Conservation (phyloP, 2,329 filamentous ascomycete species). For the Daldinia sp. region DNA sequence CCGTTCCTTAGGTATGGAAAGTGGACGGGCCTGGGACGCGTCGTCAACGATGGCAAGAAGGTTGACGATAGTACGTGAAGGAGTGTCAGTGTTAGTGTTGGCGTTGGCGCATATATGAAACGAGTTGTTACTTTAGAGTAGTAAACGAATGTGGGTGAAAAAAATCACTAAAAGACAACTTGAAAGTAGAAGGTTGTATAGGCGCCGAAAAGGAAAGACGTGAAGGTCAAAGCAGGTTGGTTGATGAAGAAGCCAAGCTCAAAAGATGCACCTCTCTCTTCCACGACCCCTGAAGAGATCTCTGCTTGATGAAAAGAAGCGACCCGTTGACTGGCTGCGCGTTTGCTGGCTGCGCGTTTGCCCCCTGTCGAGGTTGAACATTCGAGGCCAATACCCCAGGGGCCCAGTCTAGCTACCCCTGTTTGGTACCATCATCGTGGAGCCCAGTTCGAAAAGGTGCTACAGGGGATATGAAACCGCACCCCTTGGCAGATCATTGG, state of each 20-base stretch:
- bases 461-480: constrained; percentile 32
- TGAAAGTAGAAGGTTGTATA: constrained; percentile 29
- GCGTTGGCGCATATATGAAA: constrained; percentile 41
- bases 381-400: constrained; percentile 32
- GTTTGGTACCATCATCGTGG: constrained; percentile 28
- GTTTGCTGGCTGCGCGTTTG: constrained; percentile 11
- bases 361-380: constrained; percentile 21
- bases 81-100: constrained; percentile 24
- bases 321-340: constrained; percentile 28
- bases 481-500: constrained; percentile 35
- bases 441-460: constrained; percentile 16
- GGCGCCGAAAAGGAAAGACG: constrained; percentile 33
- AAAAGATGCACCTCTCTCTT: constrained; percentile 31
- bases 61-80: constrained; percentile 38
- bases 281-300: constrained; percentile 36
- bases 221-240: constrained; percentile 36
- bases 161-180: constrained; percentile 31
- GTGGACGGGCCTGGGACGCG: background rate
- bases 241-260: constrained; percentile 40
- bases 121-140: constrained; percentile 27
- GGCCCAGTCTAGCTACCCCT: constrained; percentile 28
- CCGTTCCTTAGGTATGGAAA: constrained; percentile 7
- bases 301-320: constrained; percentile 23
- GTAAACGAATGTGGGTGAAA: constrained; percentile 30
- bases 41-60: constrained; percentile 34